Percentiles rank a stretch among this genome's conserved stretches.
These are phyloP conservation scores for Blepharisma stoltei DNA, from an alignment of 73 alveolate species.

Conservation along the genomic window DNA sequence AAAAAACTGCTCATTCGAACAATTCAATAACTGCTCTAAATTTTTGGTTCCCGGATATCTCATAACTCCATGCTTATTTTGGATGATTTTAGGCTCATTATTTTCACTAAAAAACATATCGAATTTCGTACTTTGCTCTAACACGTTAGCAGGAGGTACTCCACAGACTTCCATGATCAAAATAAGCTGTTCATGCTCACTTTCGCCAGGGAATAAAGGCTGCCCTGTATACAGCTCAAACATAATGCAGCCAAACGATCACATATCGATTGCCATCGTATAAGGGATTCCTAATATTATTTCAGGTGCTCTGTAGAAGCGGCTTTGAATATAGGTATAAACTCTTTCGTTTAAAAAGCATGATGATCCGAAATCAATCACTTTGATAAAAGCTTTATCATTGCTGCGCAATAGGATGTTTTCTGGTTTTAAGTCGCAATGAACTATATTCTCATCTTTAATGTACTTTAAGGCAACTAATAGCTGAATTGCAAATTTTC, in stretches of 20 bases:
- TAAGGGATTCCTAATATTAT: constrained; percentile 30
- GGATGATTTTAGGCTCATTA: neutral
- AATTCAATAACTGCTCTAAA: neutral
- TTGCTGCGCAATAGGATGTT: neutral
- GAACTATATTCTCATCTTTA: neutral
- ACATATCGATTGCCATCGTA: constrained; percentile 25
- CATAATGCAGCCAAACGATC: constrained; percentile 28
- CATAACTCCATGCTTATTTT: neutral
- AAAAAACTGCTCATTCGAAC: neutral
- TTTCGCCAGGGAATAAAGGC: constrained; percentile 34
- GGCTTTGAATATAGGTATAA: constrained; percentile 29
- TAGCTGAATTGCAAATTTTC: constrained; percentile 9
- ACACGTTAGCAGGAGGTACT: constrained; percentile 20
- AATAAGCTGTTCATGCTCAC: constrained; percentile 1
- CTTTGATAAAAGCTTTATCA: constrained; percentile 2
- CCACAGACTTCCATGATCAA: neutral
- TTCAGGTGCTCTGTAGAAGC: constrained; percentile 35
- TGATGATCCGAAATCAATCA: constrained; percentile 31
- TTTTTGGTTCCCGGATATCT: neutral
- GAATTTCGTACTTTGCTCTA: neutral
- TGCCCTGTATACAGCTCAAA: constrained; percentile 30
- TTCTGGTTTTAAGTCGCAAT: constrained; percentile 34
- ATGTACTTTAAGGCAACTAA: constrained; percentile 11
- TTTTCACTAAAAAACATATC: neutral
- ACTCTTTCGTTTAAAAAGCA: constrained; percentile 26